Base-by-base conservation (phyloP, 2,329 filamentous ascomycete species). In the Exophiala lecanii-corni region DNA sequence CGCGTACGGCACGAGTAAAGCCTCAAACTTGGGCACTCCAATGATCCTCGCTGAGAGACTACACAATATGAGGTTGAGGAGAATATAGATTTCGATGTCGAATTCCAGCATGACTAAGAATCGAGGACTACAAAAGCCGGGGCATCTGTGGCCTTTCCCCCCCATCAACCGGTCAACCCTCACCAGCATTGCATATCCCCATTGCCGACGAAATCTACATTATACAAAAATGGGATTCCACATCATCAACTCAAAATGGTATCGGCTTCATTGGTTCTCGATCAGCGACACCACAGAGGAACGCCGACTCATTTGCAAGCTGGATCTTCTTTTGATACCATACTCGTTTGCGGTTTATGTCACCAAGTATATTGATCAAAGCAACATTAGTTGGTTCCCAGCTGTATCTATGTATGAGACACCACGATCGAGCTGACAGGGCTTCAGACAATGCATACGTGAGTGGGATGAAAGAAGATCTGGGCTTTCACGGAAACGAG, bases 361-460 rank as follows among this genome's bases (percentile, higher is more conserved):
- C 71, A 34, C 30, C 32, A 77, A 76, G 53, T 74, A 76, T 43
- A 67, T 78, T 9, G 73, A 76, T 26, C 72, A 76, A 49, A 61
- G 69, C 3, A 76, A 77, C 41, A 64, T 77, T 37, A 76, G 72
- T 75, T 50, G 35, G 63, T 50, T 7, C 2, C 9, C 6, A 5
- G 19, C 15, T 16, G 9, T 36, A 40, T 2, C 9, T 33, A 16
- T 31, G 6, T 6, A 9, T 18, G n/a, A 16, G 21, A 9, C 4
- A 25, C 15, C 19, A 5, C 30, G 39, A 15, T 10, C 23, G 31
- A 25, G 6, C 33, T 74, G 71, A 74, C 47, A 76, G 75, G 62
- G 73, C 73, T 1, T 76, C 32, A 74, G 71, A 74, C 47, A 76
- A 75, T 62, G 73, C 73, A 1, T 76, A 76, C 39, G 73, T 76